A percentile compares a stretch with the other conserved stretches of the same genome.
Conservation (phyloP, 352 stramenopile genomes). For the Pythium apleroticum region DNA sequence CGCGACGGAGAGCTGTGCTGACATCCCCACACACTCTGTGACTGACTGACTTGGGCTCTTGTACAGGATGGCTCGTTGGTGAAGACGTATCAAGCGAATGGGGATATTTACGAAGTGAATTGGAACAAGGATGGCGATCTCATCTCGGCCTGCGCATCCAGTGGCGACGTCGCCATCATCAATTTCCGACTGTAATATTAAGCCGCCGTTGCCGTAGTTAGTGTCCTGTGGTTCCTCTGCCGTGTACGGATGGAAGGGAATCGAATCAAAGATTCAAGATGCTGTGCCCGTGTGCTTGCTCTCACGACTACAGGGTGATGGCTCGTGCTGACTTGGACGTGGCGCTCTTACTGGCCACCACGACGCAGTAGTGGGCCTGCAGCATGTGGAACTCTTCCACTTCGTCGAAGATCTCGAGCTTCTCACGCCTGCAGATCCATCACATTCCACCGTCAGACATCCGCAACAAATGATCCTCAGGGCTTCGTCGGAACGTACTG, state of each 20-base stretch:
- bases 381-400: constrained; percentile 92
- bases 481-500: too few relatives aligned
- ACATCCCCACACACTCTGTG: not conserved
- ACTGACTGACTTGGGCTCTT: not conserved
- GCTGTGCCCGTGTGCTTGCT: not conserved
- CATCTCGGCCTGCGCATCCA: constrained; percentile 86
- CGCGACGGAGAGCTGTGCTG: not conserved
- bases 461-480: too few relatives aligned
- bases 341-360: constrained; percentile 36
- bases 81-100: constrained; percentile 89
- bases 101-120: constrained; percentile 99
- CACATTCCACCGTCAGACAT: not conserved
- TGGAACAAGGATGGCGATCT: constrained; percentile 93
- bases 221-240: not conserved
- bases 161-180: constrained; percentile 86
- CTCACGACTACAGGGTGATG: constrained; percentile 19
- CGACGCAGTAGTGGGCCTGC: constrained; percentile 89
- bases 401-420: constrained; percentile 92
- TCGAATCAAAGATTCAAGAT: constrained; percentile 6
- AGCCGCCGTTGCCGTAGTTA: constrained; percentile 34
- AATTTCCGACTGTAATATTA: constrained; percentile 92
- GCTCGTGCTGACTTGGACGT: constrained; percentile 20
- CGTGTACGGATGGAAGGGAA: too few relatives aligned
- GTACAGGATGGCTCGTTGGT: constrained; percentile 70
- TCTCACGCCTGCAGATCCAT: constrained; percentile 61